These are phyloP conservation scores for Corymbia calophylla DNA, from an alignment of 441 rosid species.

Conservation along the genomic window DNA sequence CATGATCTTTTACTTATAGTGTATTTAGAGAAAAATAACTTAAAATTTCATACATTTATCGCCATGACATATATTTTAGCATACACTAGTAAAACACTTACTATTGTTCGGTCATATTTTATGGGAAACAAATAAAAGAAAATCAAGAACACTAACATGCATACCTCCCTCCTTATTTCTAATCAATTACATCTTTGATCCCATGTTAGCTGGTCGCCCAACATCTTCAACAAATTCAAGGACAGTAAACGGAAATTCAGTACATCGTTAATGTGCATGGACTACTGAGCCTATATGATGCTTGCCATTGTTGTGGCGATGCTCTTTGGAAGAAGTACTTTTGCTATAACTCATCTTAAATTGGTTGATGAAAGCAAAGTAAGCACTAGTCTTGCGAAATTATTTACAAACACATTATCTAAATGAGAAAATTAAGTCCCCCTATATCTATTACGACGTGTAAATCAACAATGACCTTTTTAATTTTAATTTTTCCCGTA, in stretches of 20 bases:
- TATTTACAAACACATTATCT: too few relatives aligned
- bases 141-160: neutral
- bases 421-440: too few relatives aligned
- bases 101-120: neutral
- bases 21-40: neutral
- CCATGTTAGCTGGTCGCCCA: neutral
- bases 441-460: too few relatives aligned
- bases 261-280: too few relatives aligned
- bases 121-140: neutral
- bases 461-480: too few relatives aligned
- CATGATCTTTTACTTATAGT: neutral
- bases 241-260: neutral
- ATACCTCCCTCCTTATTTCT: rapidly evolving
- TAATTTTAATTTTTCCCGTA: too few relatives aligned
- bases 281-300: neutral
- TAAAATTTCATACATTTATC: neutral
- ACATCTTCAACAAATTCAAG: neutral
- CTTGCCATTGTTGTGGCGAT: neutral
- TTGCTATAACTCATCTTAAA: neutral
- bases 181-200: neutral
- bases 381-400: neutral
- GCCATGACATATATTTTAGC: neutral
- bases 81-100: neutral
- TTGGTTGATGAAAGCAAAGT: neutral
- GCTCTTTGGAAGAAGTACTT: neutral